Evolutionary conservation across 2,329 filamentous ascomycete genomes (phyloP).

Genomic region (Trichoderma harzianum): DNA sequence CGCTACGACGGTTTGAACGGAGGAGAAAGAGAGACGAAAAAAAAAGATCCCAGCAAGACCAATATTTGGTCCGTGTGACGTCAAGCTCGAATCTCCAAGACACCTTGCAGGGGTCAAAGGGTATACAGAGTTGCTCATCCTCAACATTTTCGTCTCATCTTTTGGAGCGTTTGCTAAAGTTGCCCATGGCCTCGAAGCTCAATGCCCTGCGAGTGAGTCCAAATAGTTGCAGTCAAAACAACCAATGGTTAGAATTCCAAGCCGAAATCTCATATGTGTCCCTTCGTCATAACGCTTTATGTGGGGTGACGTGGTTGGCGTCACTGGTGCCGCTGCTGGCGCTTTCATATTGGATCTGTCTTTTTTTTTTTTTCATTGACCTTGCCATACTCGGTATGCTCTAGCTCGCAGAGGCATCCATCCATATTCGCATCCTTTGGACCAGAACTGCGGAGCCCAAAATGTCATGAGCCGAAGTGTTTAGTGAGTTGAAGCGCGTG

Average conservation of each 20-base stretch:
- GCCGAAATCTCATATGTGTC: neutral
- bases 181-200: neutral
- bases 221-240: neutral
- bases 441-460: neutral
- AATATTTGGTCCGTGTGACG: neutral
- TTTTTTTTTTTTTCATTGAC: neutral
- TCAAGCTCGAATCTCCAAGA: neutral
- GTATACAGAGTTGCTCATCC: neutral
- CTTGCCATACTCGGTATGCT: neutral
- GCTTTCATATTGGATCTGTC: neutral
- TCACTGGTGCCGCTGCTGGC: slow-evolving; percentile 7
- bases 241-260: neutral
- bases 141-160: neutral
- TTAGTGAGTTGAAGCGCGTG: neutral
- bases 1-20: neutral
- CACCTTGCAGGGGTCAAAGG: neutral
- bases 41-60: neutral
- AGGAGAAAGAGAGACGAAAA: neutral
- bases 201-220: neutral
- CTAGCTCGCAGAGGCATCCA: neutral
- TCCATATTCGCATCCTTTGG: neutral
- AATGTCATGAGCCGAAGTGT: neutral
- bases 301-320: slow-evolving; percentile 14
- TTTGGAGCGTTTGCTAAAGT: neutral
- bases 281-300: neutral